These are phyloP conservation scores for Leccinum variicolor DNA, from an alignment of 768 basidiomycete species.

Conservation along the genomic window DNA sequence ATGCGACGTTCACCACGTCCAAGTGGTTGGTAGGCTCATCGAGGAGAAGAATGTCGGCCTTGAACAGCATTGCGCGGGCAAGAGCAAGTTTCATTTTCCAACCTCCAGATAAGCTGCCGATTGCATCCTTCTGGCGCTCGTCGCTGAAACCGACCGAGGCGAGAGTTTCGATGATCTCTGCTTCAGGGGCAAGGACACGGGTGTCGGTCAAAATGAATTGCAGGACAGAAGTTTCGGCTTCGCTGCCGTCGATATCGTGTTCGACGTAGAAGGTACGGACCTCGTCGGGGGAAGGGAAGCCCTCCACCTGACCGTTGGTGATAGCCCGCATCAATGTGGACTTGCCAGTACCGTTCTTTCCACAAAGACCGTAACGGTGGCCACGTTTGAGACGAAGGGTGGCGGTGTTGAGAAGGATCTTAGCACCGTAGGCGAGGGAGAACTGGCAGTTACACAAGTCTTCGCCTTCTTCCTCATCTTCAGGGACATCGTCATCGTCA, in stretches of 20 bases:
- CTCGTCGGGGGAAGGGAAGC: slow-evolving; percentile 95
- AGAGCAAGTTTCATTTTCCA: slow-evolving; percentile 99
- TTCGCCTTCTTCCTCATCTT: slow-evolving; percentile 97
- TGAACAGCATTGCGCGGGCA: slow-evolving; percentile 96
- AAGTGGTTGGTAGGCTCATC: slow-evolving; percentile 98
- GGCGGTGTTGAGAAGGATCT: slow-evolving; percentile 96
- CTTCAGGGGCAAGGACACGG: slow-evolving; percentile 67
- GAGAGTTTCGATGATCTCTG: slow-evolving; percentile 77
- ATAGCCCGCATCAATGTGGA: slow-evolving; percentile 92
- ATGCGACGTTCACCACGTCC: slow-evolving; percentile 96
- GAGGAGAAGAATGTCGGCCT: slow-evolving; percentile 93
- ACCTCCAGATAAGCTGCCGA: slow-evolving; percentile 93
- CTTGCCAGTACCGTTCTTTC: slow-evolving; percentile 98
- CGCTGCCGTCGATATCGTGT: slow-evolving; percentile 97
- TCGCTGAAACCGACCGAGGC: slow-evolving; percentile 90
- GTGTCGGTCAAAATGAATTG: slow-evolving; percentile 85
- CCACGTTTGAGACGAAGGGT: slow-evolving; percentile 97
- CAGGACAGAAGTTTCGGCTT: slow-evolving; percentile 87
- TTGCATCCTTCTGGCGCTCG: slow-evolving; percentile 79
- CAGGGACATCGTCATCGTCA: slow-evolving; percentile 62
- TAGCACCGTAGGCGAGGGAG: slow-evolving; percentile 98
- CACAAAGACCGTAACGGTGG: slow-evolving; percentile 97
- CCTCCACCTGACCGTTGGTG: slow-evolving; percentile 94
- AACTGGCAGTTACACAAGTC: slow-evolving; percentile 99
- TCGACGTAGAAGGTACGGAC: slow-evolving; percentile 99